A percentile compares a stretch with the other conserved stretches of the same genome.
Conservation (phyloP, 1,284 basidiomycete species). For the Salmacisia buchloeana region DNA sequence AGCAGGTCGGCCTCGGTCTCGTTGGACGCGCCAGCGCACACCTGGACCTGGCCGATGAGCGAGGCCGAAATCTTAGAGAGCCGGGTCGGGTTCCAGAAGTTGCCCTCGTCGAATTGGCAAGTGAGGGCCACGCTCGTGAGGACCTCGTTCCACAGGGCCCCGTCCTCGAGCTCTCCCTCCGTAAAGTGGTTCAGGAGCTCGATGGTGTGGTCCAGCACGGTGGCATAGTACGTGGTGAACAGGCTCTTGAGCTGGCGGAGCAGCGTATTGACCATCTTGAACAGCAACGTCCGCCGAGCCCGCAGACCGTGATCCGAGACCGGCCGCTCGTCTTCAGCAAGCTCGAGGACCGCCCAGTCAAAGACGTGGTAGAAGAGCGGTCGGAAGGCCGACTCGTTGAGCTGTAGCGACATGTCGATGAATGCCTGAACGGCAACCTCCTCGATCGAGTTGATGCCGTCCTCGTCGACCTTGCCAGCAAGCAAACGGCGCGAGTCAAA, state of each 20-base stretch:
- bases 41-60: conserved; percentile 63
- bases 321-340: conserved; percentile 44
- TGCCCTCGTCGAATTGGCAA: conserved; percentile 72
- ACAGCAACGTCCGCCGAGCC: conserved; percentile 39
- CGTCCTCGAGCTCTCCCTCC: conserved; percentile 33
- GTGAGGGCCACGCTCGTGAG: conserved; percentile 66
- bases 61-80: conserved; percentile 61
- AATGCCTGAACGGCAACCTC: conserved; percentile 63
- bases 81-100: conserved; percentile 83
- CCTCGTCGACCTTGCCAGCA: conserved; percentile 48
- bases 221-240: conserved; percentile 44
- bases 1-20: neutral
- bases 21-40: conserved; percentile 49
- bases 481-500: conserved; percentile 62
- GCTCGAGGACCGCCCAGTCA: conserved; percentile 82
- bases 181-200: conserved; percentile 59
- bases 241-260: conserved; percentile 34
- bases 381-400: conserved; percentile 87
- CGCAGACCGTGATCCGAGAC: conserved; percentile 23
- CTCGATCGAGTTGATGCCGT: conserved; percentile 51
- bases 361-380: conserved; percentile 85
- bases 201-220: conserved; percentile 65
- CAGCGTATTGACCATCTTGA: conserved; percentile 35
- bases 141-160: conserved; percentile 62
- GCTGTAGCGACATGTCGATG: conserved; percentile 79